Conservation (phyloP, 116 monocot species). For the Papilionanthe hybrid region DNA sequence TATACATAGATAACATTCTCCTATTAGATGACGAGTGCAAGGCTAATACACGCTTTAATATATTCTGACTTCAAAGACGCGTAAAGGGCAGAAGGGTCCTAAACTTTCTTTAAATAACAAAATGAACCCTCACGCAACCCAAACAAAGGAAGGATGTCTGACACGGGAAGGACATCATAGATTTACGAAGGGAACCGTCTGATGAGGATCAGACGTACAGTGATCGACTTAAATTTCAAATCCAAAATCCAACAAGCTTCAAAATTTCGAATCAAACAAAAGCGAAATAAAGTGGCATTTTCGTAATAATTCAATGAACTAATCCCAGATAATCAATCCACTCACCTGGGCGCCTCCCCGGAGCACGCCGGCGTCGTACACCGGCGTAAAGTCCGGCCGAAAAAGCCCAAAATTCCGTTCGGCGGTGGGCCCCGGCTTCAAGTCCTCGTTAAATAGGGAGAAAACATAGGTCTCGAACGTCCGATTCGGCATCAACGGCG, state of each 20-base stretch:
- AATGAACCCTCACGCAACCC: not conserved
- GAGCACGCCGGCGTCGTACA: slow-evolving; percentile 48
- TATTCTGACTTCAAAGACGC: not conserved
- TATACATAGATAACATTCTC: too few species aligned
- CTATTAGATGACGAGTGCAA: too few species aligned
- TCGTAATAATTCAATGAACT: not conserved
- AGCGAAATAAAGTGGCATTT: not conserved
- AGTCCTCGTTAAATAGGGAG: slow-evolving; percentile 55
- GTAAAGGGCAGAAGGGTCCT: not conserved
- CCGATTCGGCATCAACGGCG: slow-evolving; percentile 52
- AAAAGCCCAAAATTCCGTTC: slow-evolving; percentile 63
- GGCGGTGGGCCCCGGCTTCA: slow-evolving; percentile 51
- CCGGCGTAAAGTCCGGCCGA: slow-evolving; percentile 31
- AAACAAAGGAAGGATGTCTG: not conserved
- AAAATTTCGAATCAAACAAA: not conserved
- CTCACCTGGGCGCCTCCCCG: not conserved
- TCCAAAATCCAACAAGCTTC: not conserved
- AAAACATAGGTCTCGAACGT: slow-evolving; percentile 50
- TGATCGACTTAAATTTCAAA: not conserved
- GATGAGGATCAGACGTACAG: slow-evolving; percentile 2
- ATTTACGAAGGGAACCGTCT: not conserved
- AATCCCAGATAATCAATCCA: not conserved
- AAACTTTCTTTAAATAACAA: not conserved
- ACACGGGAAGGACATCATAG: not conserved
- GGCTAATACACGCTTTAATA: too few species aligned